Percentiles rank a stretch among this genome's conserved stretches.
Evolutionary conservation across 78 protist genomes (phyloP).

Genomic region (Paulinella micropora): DNA sequence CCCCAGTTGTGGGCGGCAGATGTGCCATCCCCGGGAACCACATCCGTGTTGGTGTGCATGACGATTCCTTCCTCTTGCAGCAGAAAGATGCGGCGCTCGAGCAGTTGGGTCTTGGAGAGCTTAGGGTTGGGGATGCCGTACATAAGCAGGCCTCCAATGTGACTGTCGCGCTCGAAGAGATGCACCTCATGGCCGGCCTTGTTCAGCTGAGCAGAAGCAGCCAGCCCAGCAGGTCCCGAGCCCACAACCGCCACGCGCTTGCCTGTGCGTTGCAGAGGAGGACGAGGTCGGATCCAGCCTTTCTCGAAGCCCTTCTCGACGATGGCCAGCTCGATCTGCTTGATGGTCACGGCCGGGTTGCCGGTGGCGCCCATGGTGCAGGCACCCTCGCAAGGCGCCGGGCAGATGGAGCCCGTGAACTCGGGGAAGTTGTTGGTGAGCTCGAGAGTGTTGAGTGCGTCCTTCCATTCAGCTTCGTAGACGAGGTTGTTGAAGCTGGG

Average conservation of each 20-base stretch:
- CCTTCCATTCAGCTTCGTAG: slow-evolving; percentile 41
- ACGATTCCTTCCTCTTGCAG: slow-evolving; percentile 46
- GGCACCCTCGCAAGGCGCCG: slow-evolving; percentile 82
- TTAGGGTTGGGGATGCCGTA: slow-evolving; percentile 73
- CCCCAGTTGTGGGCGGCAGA: too few species aligned
- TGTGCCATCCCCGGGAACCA: too few species aligned
- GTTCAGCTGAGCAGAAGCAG: slow-evolving; percentile 55
- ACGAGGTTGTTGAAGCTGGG: slow-evolving; percentile 65
- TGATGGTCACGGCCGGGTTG: slow-evolving; percentile 56
- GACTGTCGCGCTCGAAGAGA: slow-evolving; percentile 54
- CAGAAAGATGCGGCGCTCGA: slow-evolving; percentile 52
- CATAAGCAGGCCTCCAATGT: slow-evolving; percentile 61
- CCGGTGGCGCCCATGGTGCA: slow-evolving; percentile 63
- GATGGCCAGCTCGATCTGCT: slow-evolving; percentile 61
- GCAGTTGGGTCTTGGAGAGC: slow-evolving; percentile 48
- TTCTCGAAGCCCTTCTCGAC: slow-evolving; percentile 55
- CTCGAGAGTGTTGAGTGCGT: slow-evolving; percentile 36
- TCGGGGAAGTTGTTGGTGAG: slow-evolving; percentile 55
- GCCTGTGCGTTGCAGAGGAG: slow-evolving; percentile 48
- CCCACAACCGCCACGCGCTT: slow-evolving; percentile 61
- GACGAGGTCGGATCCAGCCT: slow-evolving; percentile 58
- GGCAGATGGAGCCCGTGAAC: slow-evolving; percentile 79
- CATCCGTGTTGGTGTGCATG: slow-evolving; percentile 32
- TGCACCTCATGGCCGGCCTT: slow-evolving; percentile 60
- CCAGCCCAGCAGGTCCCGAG: slow-evolving; percentile 70